These are phyloP conservation scores for Termitomyces bulborhizus DNA, from an alignment of 768 basidiomycete species.

Conservation along the genomic window DNA sequence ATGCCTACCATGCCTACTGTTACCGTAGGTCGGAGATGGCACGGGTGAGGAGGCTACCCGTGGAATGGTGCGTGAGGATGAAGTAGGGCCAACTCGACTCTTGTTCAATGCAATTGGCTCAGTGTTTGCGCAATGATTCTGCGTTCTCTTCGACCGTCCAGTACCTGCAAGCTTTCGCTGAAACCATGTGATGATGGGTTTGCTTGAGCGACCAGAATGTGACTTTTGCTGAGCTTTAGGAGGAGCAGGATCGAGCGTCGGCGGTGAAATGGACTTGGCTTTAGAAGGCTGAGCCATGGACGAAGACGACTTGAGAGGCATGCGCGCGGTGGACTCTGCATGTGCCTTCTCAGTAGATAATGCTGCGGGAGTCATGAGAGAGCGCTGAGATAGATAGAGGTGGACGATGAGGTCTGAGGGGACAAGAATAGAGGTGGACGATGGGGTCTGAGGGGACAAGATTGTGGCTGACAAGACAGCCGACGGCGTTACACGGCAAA, in stretches of 20 bases:
- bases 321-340: constrained; percentile 13
- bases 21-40: constrained; percentile 22
- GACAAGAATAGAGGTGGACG: not conserved
- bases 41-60: constrained; percentile 40
- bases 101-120: constrained; percentile 25
- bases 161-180: constrained; percentile 80
- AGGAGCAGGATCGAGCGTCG: constrained; percentile 10
- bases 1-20: constrained; percentile 23
- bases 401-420: not conserved
- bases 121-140: constrained; percentile 26
- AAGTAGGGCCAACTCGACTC: constrained; percentile 21
- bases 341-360: constrained; percentile 3
- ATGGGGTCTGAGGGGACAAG: not conserved
- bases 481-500: not conserved
- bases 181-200: constrained; percentile 87
- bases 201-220: constrained; percentile 62
- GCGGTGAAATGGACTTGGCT: constrained; percentile 9
- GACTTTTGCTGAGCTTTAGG: constrained; percentile 50
- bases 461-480: not conserved
- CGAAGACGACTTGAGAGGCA: constrained; percentile 15
- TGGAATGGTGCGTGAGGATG: constrained; percentile 28
- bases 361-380: constrained; percentile 5
- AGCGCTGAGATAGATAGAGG: not conserved
- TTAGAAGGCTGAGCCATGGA: constrained; percentile 16
- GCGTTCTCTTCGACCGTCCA: constrained; percentile 47